Conservation (phyloP, 2,329 filamentous ascomycete species). For the Tricladium varicosporioides region DNA sequence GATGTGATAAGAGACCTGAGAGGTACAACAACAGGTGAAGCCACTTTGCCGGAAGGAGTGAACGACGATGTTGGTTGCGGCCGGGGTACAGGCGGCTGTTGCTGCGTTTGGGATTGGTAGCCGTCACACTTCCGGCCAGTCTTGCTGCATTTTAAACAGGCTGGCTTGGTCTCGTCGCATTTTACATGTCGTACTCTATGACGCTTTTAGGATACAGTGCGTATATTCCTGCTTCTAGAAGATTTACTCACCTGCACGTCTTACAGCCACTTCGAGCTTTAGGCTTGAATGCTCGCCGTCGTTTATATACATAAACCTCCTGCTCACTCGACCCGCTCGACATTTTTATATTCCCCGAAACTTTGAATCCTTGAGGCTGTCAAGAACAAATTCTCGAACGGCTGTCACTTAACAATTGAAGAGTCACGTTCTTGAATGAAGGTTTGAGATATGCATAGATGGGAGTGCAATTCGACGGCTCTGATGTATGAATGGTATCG, state of each 20-base stretch:
- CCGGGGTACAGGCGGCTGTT: no score
- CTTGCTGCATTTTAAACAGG: constrained; percentile 20
- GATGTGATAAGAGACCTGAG: constrained; percentile 4
- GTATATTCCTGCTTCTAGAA: background rate
- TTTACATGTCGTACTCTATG: constrained; percentile 23
- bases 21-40: constrained; percentile 2
- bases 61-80: no score
- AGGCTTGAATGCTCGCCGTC: background rate
- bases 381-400: no score
- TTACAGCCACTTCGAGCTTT: constrained; percentile 1
- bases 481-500: no score
- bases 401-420: background rate
- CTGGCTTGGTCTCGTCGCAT: constrained; percentile 26
- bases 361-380: no score
- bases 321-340: background rate
- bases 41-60: constrained; percentile 9
- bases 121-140: constrained; percentile 27
- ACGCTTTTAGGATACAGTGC: constrained; percentile 7
- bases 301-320: background rate
- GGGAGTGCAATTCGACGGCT: no score
- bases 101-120: constrained; percentile 13
- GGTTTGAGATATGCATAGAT: no score
- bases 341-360: no score
- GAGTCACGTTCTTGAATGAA: background rate
- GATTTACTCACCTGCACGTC: constrained; percentile 2